Evolutionary conservation across 371 early-diverging fungal species (phyloP), one percentile per base, ranked within the genome.

Genomic region (Mortierella sp.): DNA sequence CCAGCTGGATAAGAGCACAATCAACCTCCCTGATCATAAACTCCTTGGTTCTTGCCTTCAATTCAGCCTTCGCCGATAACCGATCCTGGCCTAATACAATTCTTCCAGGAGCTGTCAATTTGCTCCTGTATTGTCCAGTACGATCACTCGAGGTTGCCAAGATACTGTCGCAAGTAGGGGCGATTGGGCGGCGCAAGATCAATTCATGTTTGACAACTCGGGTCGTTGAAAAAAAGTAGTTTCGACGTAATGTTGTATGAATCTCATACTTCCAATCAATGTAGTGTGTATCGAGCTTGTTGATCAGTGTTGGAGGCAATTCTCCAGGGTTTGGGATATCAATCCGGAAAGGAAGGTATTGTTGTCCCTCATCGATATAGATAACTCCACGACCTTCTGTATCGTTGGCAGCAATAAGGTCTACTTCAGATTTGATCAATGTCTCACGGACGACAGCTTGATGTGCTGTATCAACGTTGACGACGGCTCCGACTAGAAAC

Each of bases 241-340:
- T 62, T n/a, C 82, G 76, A 22, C 73, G 67, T 19, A 81, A 19
- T 3, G 76, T 69, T 7, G 76, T 76, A 58, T 76, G 76, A 61
- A 81, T 72, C 70, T 81, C 76, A 40, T 81, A 81, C 59, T 76
- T 75, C 82, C 82, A 81, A 58, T 81, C 82, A 32, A 81, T 76
- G 47, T 55, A 81, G 0, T 69, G 73, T 6, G 82, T 81, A 63
- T 81, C 82, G 55, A 81, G 70, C 55, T 76, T 81, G 76, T 81
- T 81, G 76, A 81, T 76, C 40, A 81, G 66, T 21, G 82, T 76
- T 58, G 82, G 82, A 16, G 82, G 76, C 28, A 81, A 57, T 1
- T 72, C 67, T 2, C 63, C 58, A 1, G 82, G 41, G 8, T 55
- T 65, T 4, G 73, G 76, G 62, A 81, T 21, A 50, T 81, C 82